These are phyloP conservation scores for Juncus inflexus DNA, from an alignment of 176 grass and related monocot species.

Conservation along the genomic window DNA sequence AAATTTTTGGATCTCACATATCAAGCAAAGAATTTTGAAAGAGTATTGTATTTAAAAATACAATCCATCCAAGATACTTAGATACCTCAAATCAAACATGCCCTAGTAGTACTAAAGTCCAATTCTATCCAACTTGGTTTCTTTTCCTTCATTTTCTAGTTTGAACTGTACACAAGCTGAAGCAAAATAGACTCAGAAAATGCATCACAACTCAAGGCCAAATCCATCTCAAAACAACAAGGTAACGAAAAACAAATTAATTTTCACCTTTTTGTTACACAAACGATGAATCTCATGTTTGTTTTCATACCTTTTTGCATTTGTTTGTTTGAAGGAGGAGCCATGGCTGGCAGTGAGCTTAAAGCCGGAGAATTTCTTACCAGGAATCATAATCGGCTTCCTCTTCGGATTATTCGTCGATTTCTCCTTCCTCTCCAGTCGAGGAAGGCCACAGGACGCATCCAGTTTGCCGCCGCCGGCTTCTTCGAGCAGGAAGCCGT, in stretches of 20 bases:
- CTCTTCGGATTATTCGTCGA: constrained; percentile 65
- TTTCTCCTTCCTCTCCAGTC: constrained; percentile 39
- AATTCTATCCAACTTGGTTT: not conserved
- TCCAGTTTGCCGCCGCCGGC: constrained; percentile 27
- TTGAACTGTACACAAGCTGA: constrained; percentile 1
- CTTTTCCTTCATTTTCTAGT: not conserved
- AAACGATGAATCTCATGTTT: not conserved
- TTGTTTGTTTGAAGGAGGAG: constrained; percentile 39
- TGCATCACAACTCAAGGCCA: constrained; percentile 39
- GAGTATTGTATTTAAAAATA: no score
- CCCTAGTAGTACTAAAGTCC: no score
- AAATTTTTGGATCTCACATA: no score
- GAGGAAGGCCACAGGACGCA: constrained; percentile 17
- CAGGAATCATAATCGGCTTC: constrained; percentile 70
- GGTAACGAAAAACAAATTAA: constrained; percentile 22
- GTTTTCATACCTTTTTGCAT: not conserved
- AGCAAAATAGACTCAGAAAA: not conserved
- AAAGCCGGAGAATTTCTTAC: constrained; percentile 59
- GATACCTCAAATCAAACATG: no score
- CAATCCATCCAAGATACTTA: no score
- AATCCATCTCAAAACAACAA: constrained; percentile 31
- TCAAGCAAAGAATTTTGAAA: no score
- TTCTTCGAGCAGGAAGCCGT: constrained; percentile 37
- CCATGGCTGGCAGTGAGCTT: constrained; percentile 76
- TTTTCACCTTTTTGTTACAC: not conserved